These are phyloP conservation scores for Crucihimalaya himalaica DNA, from an alignment of 345 rosid genomes.

Conservation along the genomic window DNA sequence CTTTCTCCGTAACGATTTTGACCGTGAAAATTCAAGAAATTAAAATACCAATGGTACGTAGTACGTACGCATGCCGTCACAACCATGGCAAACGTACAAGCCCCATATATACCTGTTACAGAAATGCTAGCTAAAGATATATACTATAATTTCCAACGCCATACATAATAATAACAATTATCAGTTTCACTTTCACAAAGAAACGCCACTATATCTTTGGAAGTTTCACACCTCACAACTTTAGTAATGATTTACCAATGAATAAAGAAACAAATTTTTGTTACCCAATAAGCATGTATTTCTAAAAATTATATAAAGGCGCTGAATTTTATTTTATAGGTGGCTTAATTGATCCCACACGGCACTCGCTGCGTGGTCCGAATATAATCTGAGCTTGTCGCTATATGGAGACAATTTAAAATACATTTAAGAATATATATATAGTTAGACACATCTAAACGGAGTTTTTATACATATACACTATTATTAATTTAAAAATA, in stretches of 20 bases:
- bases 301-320: not conserved
- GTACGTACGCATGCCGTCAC: conserved; percentile 38
- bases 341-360: conserved; percentile 26
- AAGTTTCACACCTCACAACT: conserved; percentile 10
- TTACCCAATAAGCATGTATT: conserved; percentile 16
- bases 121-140: conserved; percentile 25
- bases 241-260: not conserved
- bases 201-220: not conserved
- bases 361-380: conserved; percentile 15
- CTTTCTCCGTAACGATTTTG: too few species aligned
- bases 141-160: conserved; percentile 22
- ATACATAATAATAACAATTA: not conserved
- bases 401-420: not conserved
- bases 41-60: conserved; percentile 27
- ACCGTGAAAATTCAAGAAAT: too few species aligned
- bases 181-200: not conserved
- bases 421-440: not conserved
- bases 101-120: conserved; percentile 12
- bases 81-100: conserved; percentile 31
- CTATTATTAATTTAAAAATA: not conserved
- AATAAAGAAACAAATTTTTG: conserved; percentile 15
- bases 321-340: not conserved
- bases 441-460: conserved; percentile 7
- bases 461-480: not conserved
- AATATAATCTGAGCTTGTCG: not conserved